These are phyloP conservation scores for Colletotrichum zoysiae DNA, from an alignment of 2,329 filamentous ascomycete genomes.

Conservation along the genomic window DNA sequence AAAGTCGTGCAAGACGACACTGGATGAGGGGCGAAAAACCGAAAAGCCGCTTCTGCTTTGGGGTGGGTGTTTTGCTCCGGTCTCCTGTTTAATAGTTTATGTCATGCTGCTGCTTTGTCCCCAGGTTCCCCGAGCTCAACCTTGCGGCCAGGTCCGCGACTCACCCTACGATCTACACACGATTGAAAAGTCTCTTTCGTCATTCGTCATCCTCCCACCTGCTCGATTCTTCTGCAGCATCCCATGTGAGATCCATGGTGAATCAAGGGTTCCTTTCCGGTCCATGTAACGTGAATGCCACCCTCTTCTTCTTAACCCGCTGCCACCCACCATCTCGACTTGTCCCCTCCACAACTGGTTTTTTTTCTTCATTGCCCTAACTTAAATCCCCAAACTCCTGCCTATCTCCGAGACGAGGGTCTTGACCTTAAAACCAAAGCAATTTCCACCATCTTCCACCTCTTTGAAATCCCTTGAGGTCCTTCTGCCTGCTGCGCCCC, in stretches of 20 bases:
- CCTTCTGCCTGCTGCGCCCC: background rate
- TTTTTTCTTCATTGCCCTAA: conserved; percentile 36
- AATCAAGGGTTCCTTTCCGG: conserved; percentile 15
- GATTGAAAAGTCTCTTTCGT: conserved; percentile 41
- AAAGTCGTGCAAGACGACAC: background rate
- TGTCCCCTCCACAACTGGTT: conserved; percentile 34
- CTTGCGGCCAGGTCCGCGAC: conserved; percentile 30
- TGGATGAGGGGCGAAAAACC: conserved; percentile 15
- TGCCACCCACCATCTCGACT: conserved; percentile 25
- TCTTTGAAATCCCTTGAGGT: background rate
- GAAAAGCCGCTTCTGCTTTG: conserved; percentile 9
- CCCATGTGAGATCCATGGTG: conserved; percentile 31
- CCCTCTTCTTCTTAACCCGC: conserved; percentile 28
- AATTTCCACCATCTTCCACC: background rate
- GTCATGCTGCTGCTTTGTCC: conserved; percentile 7
- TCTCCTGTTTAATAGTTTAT: background rate
- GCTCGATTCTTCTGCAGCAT: conserved; percentile 7
- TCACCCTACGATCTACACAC: conserved; percentile 30
- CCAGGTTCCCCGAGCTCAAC: conserved; percentile 13
- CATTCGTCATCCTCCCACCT: conserved; percentile 25
- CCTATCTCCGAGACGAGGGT: conserved; percentile 24
- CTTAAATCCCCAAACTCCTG: conserved; percentile 31
- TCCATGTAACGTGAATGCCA: conserved; percentile 26
- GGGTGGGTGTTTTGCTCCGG: conserved; percentile 2
- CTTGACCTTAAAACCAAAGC: background rate